phyloP scores from a whole-genome alignment of 2,329 filamentous ascomycete genomes.

The Aspergillus costaricaensis region DNA sequence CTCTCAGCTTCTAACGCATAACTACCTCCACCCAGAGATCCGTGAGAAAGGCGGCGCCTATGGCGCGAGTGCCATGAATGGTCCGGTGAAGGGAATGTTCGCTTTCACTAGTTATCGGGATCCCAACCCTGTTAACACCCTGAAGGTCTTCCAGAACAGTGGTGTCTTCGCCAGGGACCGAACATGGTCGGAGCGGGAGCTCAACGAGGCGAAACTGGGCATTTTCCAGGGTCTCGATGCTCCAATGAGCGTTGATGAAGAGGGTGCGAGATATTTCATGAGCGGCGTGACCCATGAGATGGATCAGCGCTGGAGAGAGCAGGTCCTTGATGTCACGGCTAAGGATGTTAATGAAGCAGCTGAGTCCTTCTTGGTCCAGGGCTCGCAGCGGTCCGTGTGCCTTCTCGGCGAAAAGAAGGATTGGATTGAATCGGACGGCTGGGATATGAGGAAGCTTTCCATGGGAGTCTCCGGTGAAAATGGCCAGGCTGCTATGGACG shows the following conservation, averaged over 20 bases:
- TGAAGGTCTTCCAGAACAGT: slow-evolving; percentile 79
- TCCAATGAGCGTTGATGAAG: slow-evolving; percentile 79
- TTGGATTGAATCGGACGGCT: slow-evolving; percentile 69
- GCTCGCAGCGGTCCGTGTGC: slow-evolving; percentile 61
- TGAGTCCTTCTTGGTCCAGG: slow-evolving; percentile 75
- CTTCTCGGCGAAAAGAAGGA: slow-evolving; percentile 82
- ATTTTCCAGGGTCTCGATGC: slow-evolving; percentile 93
- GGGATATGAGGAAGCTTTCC: slow-evolving; percentile 74
- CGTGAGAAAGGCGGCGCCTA: slow-evolving; percentile 97
- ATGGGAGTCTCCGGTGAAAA: slow-evolving; percentile 54
- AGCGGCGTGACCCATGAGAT: slow-evolving; percentile 84
- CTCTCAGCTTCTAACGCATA: slow-evolving; percentile 89
- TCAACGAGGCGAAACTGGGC: slow-evolving; percentile 94
- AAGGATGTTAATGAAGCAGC: slow-evolving; percentile 79
- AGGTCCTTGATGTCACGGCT: slow-evolving; percentile 80
- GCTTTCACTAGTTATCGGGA: slow-evolving; percentile 97
- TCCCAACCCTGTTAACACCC: slow-evolving; percentile 86
- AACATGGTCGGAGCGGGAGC: slow-evolving; percentile 76
- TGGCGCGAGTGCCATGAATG: slow-evolving; percentile 83
- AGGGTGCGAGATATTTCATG: slow-evolving; percentile 84
- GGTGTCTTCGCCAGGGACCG: slow-evolving; percentile 81
- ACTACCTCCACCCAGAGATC: slow-evolving; percentile 95
- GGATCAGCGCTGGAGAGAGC: slow-evolving; percentile 80
- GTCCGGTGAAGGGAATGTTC: slow-evolving; percentile 79
- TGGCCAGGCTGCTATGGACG: slow-evolving; percentile 24